Evolutionary conservation across 768 basidiomycete genomes (phyloP), one percentile per base, ranked within the genome.

Genomic region (Lenzites betulinus): DNA sequence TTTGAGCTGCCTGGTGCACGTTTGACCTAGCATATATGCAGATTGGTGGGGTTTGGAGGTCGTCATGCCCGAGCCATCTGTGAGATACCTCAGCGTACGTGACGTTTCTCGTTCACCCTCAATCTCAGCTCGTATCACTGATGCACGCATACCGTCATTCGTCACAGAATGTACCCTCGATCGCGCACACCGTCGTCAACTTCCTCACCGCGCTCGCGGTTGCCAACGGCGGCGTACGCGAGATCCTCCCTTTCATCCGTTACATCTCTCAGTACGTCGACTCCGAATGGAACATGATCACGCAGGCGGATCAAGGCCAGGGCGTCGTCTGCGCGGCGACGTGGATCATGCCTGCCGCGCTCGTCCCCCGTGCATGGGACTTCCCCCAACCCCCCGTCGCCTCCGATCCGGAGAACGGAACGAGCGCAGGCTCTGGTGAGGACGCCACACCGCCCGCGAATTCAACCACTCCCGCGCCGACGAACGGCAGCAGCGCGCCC

Each of bases 11-110:
- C 2, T 30, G 7, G 46, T 42, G 52, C 48, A 58, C 23, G 50
- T 25, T 44, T 44, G 4, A 58, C 22, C 7, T 16, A 18, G 7
- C n/a, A 15, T 55, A 8, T 55, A 26, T 16, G 20, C 63, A 93
- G 92, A 93, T 72, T 94, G 93, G 93, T 95, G 93, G 93, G 93
- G 93, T 15, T 76, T 92, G 13, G 93, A 95, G 69, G 56, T 94
- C 0, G 79, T 85, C 36, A 78, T 95, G 26, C 93, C 93, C 4
- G 82, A 86, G 20, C 82, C 91, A 1, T 83, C 90, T 1, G 67
- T 95, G 36, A 69, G 68, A 28, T 82, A 85, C 67, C 79, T 95
- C 20, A 71, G 74, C 46, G 85, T 87, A 51, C 56, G 85, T 77
- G 13, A 1, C 22, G 20, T 3, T 42, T 62, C 15, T 9, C 36